These are phyloP conservation scores for Leccinum pachyderme DNA, from an alignment of 1,284 basidiomycete genomes.

Conservation along the genomic window DNA sequence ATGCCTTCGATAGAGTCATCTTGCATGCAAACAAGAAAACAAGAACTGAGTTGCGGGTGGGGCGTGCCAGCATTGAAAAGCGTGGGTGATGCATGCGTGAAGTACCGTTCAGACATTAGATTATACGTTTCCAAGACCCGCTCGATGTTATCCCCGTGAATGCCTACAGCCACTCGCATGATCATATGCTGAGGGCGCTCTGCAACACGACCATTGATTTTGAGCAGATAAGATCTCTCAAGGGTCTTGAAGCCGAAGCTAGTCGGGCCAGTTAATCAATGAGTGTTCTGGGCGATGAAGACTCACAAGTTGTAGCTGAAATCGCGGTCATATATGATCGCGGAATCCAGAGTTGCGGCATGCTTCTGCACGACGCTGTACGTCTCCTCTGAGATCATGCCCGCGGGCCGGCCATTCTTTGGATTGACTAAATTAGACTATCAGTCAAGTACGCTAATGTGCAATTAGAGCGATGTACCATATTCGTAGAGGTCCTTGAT, in stretches of 20 bases:
- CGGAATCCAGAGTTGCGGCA: slow-evolving; percentile 84
- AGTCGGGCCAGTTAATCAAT: slow-evolving; percentile 8
- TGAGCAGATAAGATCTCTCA: slow-evolving; percentile 95
- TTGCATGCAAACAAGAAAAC: slow-evolving; percentile 98
- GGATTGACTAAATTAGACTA: slow-evolving; percentile 77
- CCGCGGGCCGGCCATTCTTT: slow-evolving; percentile 84
- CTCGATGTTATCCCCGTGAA: slow-evolving; percentile 90
- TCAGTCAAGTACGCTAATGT: slow-evolving; percentile 6
- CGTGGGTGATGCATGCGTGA: slow-evolving; percentile 98
- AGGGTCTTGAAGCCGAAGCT: slow-evolving; percentile 99
- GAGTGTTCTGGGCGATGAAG: slow-evolving; percentile 4
- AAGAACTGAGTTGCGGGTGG: slow-evolving; percentile 92
- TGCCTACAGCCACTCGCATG: slow-evolving; percentile 99
- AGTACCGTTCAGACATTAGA: slow-evolving; percentile 95
- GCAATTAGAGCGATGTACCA: slow-evolving; percentile 46
- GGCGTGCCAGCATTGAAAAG: slow-evolving; percentile 99
- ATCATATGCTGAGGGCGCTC: slow-evolving; percentile 99
- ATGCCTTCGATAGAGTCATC: slow-evolving; percentile 99
- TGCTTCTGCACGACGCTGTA: slow-evolving; percentile 86
- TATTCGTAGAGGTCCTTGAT: slow-evolving; percentile 90
- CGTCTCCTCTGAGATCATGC: slow-evolving; percentile 91
- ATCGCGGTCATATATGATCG: slow-evolving; percentile 97
- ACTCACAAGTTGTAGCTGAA: slow-evolving; percentile 93
- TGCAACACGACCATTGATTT: slow-evolving; percentile 92
- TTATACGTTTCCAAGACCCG: slow-evolving; percentile 91